Conservation (phyloP, 1,284 basidiomycete species). For the Tremellales sp. region DNA sequence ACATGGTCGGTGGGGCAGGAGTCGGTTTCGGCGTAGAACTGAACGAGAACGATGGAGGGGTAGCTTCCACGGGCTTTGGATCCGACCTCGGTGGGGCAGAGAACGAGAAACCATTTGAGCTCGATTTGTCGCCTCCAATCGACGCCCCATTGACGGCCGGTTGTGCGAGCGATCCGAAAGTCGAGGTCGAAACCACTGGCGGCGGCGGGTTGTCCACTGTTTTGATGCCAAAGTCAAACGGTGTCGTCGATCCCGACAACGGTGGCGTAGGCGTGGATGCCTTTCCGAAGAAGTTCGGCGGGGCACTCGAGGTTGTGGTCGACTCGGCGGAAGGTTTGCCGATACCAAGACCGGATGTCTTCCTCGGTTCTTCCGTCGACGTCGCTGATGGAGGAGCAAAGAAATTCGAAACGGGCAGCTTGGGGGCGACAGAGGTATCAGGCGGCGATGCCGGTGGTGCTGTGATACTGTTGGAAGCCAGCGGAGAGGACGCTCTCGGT, state of each 20-base stretch:
- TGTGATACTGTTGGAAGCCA: conserved; percentile 34
- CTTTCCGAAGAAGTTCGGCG: conserved; percentile 39
- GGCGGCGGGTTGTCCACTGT: not conserved
- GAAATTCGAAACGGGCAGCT: conserved; percentile 18
- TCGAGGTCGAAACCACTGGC: not conserved
- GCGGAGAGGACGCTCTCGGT: conserved; percentile 42
- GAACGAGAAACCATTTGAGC: conserved; percentile 6
- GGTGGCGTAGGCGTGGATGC: conserved; percentile 14
- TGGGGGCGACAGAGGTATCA: conserved; percentile 7
- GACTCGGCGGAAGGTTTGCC: conserved; percentile 26
- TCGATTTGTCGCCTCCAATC: no score
- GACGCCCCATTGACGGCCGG: no score
- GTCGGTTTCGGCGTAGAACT: conserved; percentile 14
- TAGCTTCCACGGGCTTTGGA: conserved; percentile 13
- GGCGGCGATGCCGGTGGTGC: conserved; percentile 41
- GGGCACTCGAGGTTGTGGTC: conserved; percentile 9
- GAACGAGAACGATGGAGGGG: conserved; percentile 21
- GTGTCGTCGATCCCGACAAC: conserved; percentile 18
- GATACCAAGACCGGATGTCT: conserved; percentile 24
- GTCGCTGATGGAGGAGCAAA: conserved; percentile 14
- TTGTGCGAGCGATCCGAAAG: conserved; percentile 12
- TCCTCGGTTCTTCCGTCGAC: conserved; percentile 16
- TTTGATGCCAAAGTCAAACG: conserved; percentile 32
- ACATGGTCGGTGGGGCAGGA: conserved; percentile 8
- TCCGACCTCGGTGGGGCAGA: conserved; percentile 3